Evolutionary conservation across 208 protist genomes (phyloP).

Genomic region (Crithidia thermophila): DNA sequence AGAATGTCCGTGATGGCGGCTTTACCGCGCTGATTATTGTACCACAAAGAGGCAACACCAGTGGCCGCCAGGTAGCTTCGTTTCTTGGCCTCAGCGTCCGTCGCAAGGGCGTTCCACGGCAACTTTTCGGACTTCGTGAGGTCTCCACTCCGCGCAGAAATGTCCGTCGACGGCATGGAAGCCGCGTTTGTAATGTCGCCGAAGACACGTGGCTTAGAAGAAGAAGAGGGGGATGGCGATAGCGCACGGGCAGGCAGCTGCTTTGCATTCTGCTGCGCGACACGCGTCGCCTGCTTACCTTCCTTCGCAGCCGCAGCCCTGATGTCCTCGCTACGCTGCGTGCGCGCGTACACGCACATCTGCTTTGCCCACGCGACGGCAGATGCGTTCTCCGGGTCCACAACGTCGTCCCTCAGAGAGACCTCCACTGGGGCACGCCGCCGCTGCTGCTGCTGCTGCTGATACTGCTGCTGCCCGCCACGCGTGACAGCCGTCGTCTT

Average conservation of each 20-base stretch:
- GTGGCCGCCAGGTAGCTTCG: constrained; percentile 31
- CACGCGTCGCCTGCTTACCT: no score
- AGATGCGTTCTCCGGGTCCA: constrained; percentile 21
- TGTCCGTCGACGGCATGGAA: background rate
- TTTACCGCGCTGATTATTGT: constrained; percentile 31
- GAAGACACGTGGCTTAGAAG: background rate
- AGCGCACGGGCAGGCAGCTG: no score
- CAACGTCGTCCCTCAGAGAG: constrained; percentile 17
- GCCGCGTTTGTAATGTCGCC: constrained; percentile 10
- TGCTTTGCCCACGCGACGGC: constrained; percentile 32
- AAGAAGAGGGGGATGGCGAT: background rate
- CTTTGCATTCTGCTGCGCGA: background rate
- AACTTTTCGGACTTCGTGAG: background rate
- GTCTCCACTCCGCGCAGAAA: constrained; percentile 13
- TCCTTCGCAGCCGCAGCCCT: no score
- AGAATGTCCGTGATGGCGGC: constrained; percentile 18
- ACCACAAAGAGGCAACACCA: constrained; percentile 25
- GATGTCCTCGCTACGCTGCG: background rate
- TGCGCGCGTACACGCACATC: constrained; percentile 24
- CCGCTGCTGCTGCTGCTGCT: background rate
- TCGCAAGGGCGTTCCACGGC: background rate
- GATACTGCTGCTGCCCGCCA: no score
- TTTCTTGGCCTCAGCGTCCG: constrained; percentile 14
- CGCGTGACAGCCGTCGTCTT: no score
- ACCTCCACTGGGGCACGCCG: constrained; percentile 6